Base-by-base conservation (phyloP, 805 yeast genomes). In the Cyberlindnera samutprakarnensis region DNA sequence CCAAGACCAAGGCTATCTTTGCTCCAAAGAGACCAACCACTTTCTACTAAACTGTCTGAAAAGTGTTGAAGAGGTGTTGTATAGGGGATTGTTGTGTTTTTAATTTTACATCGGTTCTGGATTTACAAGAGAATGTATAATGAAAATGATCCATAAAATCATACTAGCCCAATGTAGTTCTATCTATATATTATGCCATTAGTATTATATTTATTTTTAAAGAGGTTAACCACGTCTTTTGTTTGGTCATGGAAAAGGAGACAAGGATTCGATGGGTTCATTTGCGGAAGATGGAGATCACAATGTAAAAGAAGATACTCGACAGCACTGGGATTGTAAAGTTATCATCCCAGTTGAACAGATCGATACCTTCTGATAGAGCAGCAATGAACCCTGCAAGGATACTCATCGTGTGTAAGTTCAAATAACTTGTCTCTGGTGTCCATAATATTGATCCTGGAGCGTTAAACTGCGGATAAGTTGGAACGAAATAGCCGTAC, bases 11-110 rank as follows among this genome's bases (percentile, higher is more conserved):
- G 75, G 74, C 79, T 69, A 68, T 86, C 66, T 92, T 72, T 77
- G 75, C 90, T 68, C 72, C 85, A 72, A 79, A 79, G 73, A 82
- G 94, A 71, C 97, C 97, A 68, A 66, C 95, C 59, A 92, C 99
- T 65, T 88, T 78, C 85, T 90, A 90, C 84, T 90, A 88, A 28
- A 26, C 18, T 25, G 17, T 25, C 13, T 23, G 7, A 23, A 11
- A 23, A 11, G 25, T 23, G 7, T n/a, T 8, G 7, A 20, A 10
- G 18, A 16, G 28, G 35, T 29, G 32, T 34, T 25, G 31, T 14
- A 32, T 17, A 18, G 23, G 19, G 31, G 33, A 33, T n/a, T 21
- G 25, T 31, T 28, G 31, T 31, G 38, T 35, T 32, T 33, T 38
- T 28, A 31, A 32, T 41, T 36, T 35, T 32, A 22, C 26, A 23